A percentile compares a stretch with the other conserved stretches of the same genome.
Conservation (phyloP, 2,329 filamentous ascomycete genomes). For the Clarireedia paspali region DNA sequence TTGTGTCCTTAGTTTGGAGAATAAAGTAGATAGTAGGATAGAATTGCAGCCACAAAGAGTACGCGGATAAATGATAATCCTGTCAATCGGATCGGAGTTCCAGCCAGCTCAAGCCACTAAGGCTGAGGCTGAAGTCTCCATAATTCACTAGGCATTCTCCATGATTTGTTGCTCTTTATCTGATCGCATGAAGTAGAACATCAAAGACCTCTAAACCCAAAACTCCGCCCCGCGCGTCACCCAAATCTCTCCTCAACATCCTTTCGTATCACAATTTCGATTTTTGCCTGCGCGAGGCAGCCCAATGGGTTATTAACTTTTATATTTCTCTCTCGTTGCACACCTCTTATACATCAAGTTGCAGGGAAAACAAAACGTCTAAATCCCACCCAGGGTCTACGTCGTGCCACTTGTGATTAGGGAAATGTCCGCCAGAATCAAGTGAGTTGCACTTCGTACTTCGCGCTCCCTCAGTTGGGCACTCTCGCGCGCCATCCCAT, state of each 20-base stretch:
- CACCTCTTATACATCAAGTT: neutral
- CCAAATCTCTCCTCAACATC: neutral
- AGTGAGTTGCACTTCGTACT: slow-evolving; percentile 17
- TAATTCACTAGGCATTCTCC: neutral
- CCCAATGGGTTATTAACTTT: too few relatives aligned
- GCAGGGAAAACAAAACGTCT: neutral
- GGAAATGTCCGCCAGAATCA: slow-evolving; percentile 27
- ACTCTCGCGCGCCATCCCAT: neutral
- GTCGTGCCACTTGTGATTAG: slow-evolving; percentile 9
- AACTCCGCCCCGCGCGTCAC: neutral
- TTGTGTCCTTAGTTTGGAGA: too few relatives aligned
- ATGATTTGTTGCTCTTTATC: slow-evolving; percentile 8
- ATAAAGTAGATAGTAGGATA: neutral
- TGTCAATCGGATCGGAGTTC: neutral
- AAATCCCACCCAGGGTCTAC: slow-evolving; percentile 13
- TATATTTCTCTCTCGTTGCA: too few relatives aligned
- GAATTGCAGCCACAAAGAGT: neutral
- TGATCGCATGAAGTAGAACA: slow-evolving; percentile 2
- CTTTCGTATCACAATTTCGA: neutral
- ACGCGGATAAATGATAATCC: slow-evolving; percentile 1
- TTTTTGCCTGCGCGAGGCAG: neutral
- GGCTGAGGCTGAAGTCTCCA: neutral
- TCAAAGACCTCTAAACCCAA: neutral
- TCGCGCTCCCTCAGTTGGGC: neutral
- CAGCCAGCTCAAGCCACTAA: neutral